Evolutionary conservation across 306 rosid genomes (phyloP).

Genomic region (Oemleria cerasiformis): DNA sequence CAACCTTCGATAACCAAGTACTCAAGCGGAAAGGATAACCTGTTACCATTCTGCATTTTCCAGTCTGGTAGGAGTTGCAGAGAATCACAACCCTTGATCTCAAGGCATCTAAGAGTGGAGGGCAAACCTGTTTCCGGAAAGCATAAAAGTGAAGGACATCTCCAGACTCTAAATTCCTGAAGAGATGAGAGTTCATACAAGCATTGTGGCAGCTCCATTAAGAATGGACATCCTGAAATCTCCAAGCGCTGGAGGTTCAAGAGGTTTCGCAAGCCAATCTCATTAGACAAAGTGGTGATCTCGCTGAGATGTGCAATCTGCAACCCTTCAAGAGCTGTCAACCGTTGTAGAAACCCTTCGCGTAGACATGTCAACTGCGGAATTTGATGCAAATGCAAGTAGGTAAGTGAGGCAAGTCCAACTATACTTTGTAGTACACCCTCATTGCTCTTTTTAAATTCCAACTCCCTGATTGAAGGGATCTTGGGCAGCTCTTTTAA

Average conservation of each 20-base stretch:
- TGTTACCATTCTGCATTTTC: constrained; percentile 11
- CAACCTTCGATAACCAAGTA: constrained; percentile 36
- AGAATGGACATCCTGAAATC: constrained; percentile 28
- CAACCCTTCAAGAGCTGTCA: constrained; percentile 29
- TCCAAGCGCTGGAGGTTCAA: constrained; percentile 26
- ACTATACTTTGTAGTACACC: constrained; percentile 11
- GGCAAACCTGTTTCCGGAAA: constrained; percentile 27
- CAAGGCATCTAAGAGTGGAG: constrained; percentile 22
- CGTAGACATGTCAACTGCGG: constrained; percentile 12
- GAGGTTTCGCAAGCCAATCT: constrained; percentile 29
- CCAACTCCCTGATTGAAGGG: constrained; percentile 28
- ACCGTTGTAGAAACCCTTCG: constrained; percentile 20
- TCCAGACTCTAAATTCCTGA: constrained; percentile 23
- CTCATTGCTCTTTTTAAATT: constrained; percentile 15
- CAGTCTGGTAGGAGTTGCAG: constrained; percentile 26
- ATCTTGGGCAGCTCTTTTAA: constrained; percentile 24
- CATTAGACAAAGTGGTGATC: constrained; percentile 23
- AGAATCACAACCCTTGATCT: constrained; percentile 28
- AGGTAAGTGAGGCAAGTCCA: constrained; percentile 22
- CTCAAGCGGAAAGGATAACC: constrained; percentile 17
- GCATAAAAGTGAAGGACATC: constrained; percentile 28
- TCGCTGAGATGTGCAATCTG: constrained; percentile 23
- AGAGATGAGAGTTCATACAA: constrained; percentile 20
- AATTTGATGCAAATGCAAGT: constrained; percentile 30
- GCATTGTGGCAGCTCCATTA: constrained; percentile 24